phyloP scores from a whole-genome alignment of 2,329 filamentous ascomycete species.

The Fusarium verticillioides region DNA sequence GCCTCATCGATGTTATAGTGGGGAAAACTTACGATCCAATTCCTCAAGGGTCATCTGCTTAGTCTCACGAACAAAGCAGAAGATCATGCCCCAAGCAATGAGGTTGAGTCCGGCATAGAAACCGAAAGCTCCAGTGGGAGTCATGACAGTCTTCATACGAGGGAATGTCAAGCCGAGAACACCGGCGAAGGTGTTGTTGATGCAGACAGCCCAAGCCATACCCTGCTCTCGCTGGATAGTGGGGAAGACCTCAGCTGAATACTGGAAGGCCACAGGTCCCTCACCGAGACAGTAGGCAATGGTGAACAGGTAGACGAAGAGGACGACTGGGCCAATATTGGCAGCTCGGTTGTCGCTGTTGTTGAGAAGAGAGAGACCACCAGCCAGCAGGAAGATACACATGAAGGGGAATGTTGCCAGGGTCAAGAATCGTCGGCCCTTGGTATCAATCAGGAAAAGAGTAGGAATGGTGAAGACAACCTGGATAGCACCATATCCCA shows the following conservation, averaged over 20 bases:
- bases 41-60: slow-evolving; percentile 64
- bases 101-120: slow-evolving; percentile 68
- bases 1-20: accelerated
- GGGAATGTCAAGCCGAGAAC: slow-evolving; percentile 64
- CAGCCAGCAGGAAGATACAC: slow-evolving; percentile 15
- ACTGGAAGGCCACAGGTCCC: slow-evolving; percentile 71
- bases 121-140: slow-evolving; percentile 54
- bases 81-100: slow-evolving; percentile 65
- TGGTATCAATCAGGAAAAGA: slow-evolving; percentile 29
- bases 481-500: slow-evolving; percentile 23
- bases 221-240: slow-evolving; percentile 72
- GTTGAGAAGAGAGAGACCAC: slow-evolving; percentile 8
- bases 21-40: slow-evolving; percentile 53
- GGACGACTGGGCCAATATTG: slow-evolving; percentile 23
- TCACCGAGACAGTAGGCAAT: slow-evolving; percentile 74
- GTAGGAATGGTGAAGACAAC: slow-evolving; percentile 27
- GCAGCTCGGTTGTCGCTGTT: neutral
- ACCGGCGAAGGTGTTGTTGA: slow-evolving; percentile 65
- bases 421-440: slow-evolving; percentile 15
- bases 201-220: slow-evolving; percentile 72
- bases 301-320: slow-evolving; percentile 73
- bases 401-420: slow-evolving; percentile 22
- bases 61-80: slow-evolving; percentile 61
- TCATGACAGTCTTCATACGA: slow-evolving; percentile 52
- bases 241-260: slow-evolving; percentile 72